These are phyloP conservation scores for Globisporangium ultimum DNA, from an alignment of 352 stramenopile genomes.

Conservation along the genomic window DNA sequence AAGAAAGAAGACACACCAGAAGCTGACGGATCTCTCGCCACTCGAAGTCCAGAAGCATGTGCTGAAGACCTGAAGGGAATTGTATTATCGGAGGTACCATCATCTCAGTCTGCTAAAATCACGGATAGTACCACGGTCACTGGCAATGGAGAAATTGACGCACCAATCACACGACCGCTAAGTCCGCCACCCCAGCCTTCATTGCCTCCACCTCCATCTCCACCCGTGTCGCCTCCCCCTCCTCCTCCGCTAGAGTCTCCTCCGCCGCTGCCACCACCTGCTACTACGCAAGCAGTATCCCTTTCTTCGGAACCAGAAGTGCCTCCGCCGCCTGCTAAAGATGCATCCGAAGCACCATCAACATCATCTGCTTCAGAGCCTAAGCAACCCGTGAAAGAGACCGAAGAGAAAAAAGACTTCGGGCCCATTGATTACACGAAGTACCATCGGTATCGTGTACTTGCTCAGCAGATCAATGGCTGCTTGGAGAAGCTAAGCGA, in stretches of 20 bases:
- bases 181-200: conserved; percentile 10
- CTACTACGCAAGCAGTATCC: conserved; percentile 23
- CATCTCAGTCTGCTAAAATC: background rate
- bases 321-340: too few species aligned
- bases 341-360: conserved; percentile 1
- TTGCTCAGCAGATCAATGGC: conserved; percentile 76
- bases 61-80: conserved; percentile 5
- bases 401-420: conserved; percentile 5
- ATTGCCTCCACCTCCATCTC: conserved; percentile 35
- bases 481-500: conserved; percentile 74
- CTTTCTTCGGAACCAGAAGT: conserved; percentile 15
- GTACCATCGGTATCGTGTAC: conserved; percentile 61
- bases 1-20: conserved; percentile 16
- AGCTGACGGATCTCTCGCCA: conserved; percentile 30
- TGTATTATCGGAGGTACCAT: background rate
- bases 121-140: background rate
- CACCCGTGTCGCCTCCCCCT: conserved; percentile 44
- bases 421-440: conserved; percentile 67
- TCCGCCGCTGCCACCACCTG: conserved; percentile 16
- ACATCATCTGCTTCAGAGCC: background rate
- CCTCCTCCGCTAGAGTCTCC: conserved; percentile 24
- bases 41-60: background rate
- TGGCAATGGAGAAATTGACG: conserved; percentile 1
- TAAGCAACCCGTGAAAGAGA: conserved; percentile 1
- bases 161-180: background rate